Base-by-base conservation (phyloP, 2,329 filamentous ascomycete genomes). In the Orbilia oligospora region DNA sequence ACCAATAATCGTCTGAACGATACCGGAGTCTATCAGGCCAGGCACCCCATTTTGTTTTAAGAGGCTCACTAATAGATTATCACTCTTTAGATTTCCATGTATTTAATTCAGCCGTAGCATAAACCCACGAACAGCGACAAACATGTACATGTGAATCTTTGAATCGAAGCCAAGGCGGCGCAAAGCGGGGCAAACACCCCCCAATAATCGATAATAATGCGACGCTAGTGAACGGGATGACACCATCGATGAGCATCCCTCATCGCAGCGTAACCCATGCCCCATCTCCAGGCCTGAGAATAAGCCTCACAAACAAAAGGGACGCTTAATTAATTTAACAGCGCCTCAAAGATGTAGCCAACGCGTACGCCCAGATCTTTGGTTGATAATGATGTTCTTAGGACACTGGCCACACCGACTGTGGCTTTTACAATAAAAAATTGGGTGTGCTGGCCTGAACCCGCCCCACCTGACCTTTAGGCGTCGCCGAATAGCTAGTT, bases 281-380 rank as follows among this genome's bases (percentile, higher is more conserved):
- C 9, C 33, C 20, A 24, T 27, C 38, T 41, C 51, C 51, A 36
- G 24, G 16, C 51, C 49, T 55, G 49, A 30, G 49, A 55, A 55
- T 55, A 14, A 55, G 49, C 49, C 51, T 55, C 51, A 55, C 51
- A 33, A 55, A 27, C 3, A 30, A 30, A 30, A 30, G 6, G 6
- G 6, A 30, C 3, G 6, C 16, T 36, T n/a, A 12, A 1, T 55
- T 55, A 36, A 18, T 33, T 18, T 16, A n/a, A 36, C 51, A 3
- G n/a, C 27, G 27, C 27, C 38, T 9, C 38, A 16, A 2, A 14
- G 8, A 41, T 12, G 10, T 36, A 8, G 2, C 12, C 38, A 41
- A 41, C 38, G 14, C 38, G 16, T 14, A 41, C 38, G 16, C 9
- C 8, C 27, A 30, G 6, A 30, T 30, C 3, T 30, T 30, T 6